Percentiles rank a stretch among this genome's conserved stretches.
Evolutionary conservation across 768 basidiomycete species (phyloP).

Genomic region (Suillus paluster): DNA sequence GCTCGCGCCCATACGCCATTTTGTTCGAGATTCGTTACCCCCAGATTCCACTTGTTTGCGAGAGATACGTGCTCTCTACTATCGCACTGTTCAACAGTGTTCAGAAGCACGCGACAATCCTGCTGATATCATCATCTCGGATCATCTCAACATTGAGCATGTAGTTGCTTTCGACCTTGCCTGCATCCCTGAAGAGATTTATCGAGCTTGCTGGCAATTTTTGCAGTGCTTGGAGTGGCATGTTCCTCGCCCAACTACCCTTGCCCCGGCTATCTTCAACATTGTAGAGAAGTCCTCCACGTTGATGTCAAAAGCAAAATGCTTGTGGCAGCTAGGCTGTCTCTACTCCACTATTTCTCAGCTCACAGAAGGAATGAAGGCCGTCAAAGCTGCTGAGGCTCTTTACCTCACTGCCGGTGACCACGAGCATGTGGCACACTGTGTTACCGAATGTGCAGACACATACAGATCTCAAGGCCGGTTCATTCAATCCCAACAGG

Average conservation of each 20-base stretch:
- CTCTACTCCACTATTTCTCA: background rate
- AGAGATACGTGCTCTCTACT: background rate
- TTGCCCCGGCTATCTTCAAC: background rate
- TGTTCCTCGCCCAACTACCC: background rate
- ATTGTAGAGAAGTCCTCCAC: background rate
- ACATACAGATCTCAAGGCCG: background rate
- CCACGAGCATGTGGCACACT: background rate
- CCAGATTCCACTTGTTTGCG: background rate
- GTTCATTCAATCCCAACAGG: background rate
- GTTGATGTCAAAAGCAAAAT: background rate
- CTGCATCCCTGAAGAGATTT: background rate
- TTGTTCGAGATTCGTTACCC: background rate
- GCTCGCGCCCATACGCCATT: constrained; percentile 2
- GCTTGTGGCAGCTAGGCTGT: background rate
- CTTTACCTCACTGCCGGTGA: background rate
- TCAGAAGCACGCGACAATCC: no score
- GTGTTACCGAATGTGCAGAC: background rate
- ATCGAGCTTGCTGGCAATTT: background rate
- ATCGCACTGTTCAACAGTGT: background rate
- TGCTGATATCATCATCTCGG: background rate
- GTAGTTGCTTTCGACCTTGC: background rate
- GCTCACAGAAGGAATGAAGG: background rate
- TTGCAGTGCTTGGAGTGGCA: background rate
- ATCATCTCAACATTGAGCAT: background rate
- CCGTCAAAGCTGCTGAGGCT: background rate